Evolutionary conservation across 176 grass and related monocot genomes (phyloP), one percentile per base, ranked within the genome.

Genomic region (Cenchrus fungigraminus): DNA sequence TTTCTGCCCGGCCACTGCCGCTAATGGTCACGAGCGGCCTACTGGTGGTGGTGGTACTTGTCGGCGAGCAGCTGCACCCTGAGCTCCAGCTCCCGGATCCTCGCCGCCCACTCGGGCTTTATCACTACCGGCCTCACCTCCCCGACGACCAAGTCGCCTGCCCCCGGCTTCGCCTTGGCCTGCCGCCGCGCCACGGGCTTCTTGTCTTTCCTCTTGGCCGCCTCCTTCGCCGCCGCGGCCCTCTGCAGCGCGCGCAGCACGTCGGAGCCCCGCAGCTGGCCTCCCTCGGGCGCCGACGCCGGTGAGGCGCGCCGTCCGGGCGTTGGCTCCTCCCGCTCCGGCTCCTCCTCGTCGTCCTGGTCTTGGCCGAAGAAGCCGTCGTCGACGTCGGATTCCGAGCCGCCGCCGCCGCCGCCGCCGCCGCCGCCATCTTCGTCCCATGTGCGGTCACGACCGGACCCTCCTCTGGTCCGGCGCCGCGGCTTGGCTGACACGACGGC

Each of bases 231-330:
- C 1, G 89, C 84, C 2, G 74, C 73, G 31, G 84, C 89, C 32
- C 76, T 84, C 79, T 87, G 80, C 74, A 94, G 58, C 22, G 89
- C 92, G 13, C 60, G 80, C 76, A 91, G 92, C 8, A 94, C 89
- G 70, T 86, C 89, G 1, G 86, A 86, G 9, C 89, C 89, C 13
- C 83, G 71, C 28, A 91, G 88, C 74, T 82, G 79, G 54, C 45
- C 37, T 0, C 78, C 34, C 34, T 29, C 17, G 15, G 86, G 2
- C 68, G 4, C 68, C 62, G 81, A 14, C 16, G 70, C 62, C 17
- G 70, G 37, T 44, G 74, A 65, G 3, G 6, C 13, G 25, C 65
- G 7, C 0, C 68, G 79, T 22, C 7, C 2, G 0, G 34, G 8
- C 4, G 52, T 2, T 4, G 20, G 43, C 8, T 77, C 59, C 8